Conservation (phyloP, 371 early-diverging fungal genomes). For the Rhizomucor miehei region DNA sequence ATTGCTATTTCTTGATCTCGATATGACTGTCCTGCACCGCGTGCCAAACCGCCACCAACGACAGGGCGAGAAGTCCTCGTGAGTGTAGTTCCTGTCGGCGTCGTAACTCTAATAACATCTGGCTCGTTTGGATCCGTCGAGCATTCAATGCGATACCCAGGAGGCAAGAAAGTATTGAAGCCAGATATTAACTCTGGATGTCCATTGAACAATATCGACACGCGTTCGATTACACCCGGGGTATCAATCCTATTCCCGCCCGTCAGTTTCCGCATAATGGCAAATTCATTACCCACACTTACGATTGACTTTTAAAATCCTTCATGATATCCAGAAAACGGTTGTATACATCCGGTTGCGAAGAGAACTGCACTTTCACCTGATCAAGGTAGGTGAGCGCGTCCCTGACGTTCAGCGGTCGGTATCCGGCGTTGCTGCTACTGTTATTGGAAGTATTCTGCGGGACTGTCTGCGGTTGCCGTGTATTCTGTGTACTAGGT, state of each 20-base stretch:
- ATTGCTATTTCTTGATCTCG: conserved; percentile 3
- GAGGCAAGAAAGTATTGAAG: conserved; percentile 99
- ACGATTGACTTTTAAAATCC: conserved; percentile 98
- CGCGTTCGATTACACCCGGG: conserved; percentile 97
- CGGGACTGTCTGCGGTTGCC: background rate
- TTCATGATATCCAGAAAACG: conserved; percentile 99
- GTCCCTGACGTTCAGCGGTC: conserved; percentile 74
- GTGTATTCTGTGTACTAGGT: conserved; percentile 1
- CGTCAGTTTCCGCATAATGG: background rate
- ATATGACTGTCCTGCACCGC: background rate
- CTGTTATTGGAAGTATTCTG: background rate
- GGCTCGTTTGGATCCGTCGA: conserved; percentile 73
- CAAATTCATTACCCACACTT: conserved; percentile 23
- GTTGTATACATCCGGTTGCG: conserved; percentile 96
- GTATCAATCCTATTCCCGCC: conserved; percentile 81
- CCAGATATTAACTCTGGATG: conserved; percentile 93
- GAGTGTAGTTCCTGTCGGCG: conserved; percentile 79
- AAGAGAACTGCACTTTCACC: conserved; percentile 93
- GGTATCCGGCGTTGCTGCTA: conserved; percentile 18
- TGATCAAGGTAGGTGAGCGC: conserved; percentile 97
- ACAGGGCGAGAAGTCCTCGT: conserved; percentile 23
- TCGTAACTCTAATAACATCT: conserved; percentile 80
- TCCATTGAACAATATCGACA: conserved; percentile 92
- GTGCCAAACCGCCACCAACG: background rate
- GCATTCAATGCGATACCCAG: conserved; percentile 95